A percentile compares a stretch with the other conserved stretches of the same genome.
These are phyloP conservation scores for Trichoderma sp. DNA, from an alignment of 2,329 filamentous ascomycete genomes.

Conservation along the genomic window DNA sequence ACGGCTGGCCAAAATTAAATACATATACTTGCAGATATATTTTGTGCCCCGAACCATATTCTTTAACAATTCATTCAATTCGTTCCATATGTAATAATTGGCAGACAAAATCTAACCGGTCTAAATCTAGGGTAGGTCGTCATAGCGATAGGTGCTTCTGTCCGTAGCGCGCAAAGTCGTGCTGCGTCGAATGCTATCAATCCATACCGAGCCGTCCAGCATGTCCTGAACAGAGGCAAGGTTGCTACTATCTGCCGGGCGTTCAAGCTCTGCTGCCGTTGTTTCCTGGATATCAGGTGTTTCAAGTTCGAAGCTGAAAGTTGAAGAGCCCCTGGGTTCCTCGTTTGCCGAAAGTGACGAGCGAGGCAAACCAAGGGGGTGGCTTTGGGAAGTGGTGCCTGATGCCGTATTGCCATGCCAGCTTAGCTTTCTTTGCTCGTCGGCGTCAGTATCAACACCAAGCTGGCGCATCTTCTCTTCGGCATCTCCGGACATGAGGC, in stretches of 20 bases:
- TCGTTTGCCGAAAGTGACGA: conserved; percentile 45
- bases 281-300: conserved; percentile 42
- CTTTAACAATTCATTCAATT: background rate
- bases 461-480: background rate
- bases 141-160: conserved; percentile 39
- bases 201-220: conserved; percentile 88
- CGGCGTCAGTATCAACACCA: conserved; percentile 18
- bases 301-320: conserved; percentile 61
- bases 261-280: conserved; percentile 19
- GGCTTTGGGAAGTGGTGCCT: conserved; percentile 39
- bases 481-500: conserved; percentile 28
- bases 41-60: background rate
- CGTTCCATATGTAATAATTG: background rate
- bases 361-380: conserved; percentile 58
- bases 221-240: conserved; percentile 79
- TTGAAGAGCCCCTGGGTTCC: conserved; percentile 50
- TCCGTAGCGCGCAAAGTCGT: conserved; percentile 65
- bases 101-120: background rate
- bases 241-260: conserved; percentile 64
- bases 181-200: conserved; percentile 86
- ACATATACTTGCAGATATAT: background rate
- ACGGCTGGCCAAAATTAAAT: background rate
- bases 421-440: conserved; percentile 1
- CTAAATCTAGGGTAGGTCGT: conserved; percentile 30
- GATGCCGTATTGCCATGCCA: conserved; percentile 47